Evolutionary conservation across 495 filamentous ascomycete species (phyloP).

Genomic region (Bryoglossum gracile): DNA sequence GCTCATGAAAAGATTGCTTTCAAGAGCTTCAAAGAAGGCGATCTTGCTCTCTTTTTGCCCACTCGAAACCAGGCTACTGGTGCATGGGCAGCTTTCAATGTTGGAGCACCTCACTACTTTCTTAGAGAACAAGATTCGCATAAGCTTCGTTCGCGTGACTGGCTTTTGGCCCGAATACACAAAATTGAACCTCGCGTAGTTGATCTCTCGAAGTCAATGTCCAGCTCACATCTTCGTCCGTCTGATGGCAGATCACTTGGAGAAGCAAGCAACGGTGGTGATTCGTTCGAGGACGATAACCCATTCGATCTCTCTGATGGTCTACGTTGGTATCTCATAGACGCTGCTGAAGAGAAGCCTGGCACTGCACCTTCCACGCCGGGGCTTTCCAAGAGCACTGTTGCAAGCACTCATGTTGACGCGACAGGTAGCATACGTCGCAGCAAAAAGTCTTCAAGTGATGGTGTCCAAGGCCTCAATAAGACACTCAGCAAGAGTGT

Average conservation of each 20-base stretch:
- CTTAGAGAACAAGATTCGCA: slow-evolving; percentile 87
- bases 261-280: slow-evolving; percentile 43
- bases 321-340: slow-evolving; percentile 89
- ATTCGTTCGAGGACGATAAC: slow-evolving; percentile 75
- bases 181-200: slow-evolving; percentile 91
- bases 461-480: slow-evolving; percentile 59
- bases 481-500: slow-evolving; percentile 79
- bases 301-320: slow-evolving; percentile 96
- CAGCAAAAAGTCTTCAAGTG: slow-evolving; percentile 35
- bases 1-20: slow-evolving; percentile 96
- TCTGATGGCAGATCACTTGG: slow-evolving; percentile 47
- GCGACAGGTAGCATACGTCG: slow-evolving; percentile 65
- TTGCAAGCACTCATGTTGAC: slow-evolving; percentile 81
- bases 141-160: slow-evolving; percentile 74
- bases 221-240: slow-evolving; percentile 38
- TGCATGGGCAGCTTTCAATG: slow-evolving; percentile 97
- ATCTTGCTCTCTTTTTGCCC: slow-evolving; percentile 90
- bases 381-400: slow-evolving; percentile 80
- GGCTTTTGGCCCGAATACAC: slow-evolving; percentile 88
- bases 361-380: slow-evolving; percentile 93
- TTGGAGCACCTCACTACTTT: slow-evolving; percentile 95
- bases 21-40: slow-evolving; percentile 90
- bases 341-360: slow-evolving; percentile 87
- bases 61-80: slow-evolving; percentile 89
- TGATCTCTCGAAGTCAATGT: slow-evolving; percentile 74